These are phyloP conservation scores for Leishmania tarentolae DNA, from an alignment of 208 protist species.

Conservation along the genomic window DNA sequence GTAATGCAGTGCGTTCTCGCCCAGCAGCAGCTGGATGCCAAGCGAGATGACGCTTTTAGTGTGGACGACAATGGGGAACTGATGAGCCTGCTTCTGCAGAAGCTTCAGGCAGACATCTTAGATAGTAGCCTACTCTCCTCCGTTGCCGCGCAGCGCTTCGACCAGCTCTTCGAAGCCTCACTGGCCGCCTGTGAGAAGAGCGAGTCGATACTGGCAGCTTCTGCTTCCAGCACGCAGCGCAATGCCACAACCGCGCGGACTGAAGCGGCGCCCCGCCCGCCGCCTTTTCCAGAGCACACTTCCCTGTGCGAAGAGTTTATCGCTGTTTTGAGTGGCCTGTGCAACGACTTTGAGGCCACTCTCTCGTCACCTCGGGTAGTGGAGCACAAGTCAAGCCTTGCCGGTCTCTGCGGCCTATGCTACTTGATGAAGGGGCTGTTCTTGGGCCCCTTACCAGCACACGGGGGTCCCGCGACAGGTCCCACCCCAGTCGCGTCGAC, in stretches of 20 bases:
- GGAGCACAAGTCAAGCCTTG: slow-evolving; percentile 5
- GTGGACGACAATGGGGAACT: slow-evolving; percentile 19
- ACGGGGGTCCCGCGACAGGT: not conserved
- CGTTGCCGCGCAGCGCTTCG: slow-evolving; percentile 71
- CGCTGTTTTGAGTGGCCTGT: slow-evolving; percentile 17
- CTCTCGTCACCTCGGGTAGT: slow-evolving; percentile 2
- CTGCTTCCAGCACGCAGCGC: not conserved
- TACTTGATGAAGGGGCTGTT: slow-evolving; percentile 15
- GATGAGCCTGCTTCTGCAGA: slow-evolving; percentile 18
- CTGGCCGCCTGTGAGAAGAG: not conserved
- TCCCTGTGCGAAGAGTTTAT: slow-evolving; percentile 19
- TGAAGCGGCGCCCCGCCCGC: not conserved
- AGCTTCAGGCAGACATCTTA: slow-evolving; percentile 18
- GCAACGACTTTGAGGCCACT: slow-evolving; percentile 19
- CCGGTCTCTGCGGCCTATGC: slow-evolving; percentile 14
- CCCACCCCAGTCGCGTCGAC: slow-evolving; percentile 5
- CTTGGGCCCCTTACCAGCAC: not conserved
- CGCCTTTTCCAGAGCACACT: slow-evolving; percentile 17
- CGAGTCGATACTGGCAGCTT: not conserved
- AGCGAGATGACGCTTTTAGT: slow-evolving; percentile 1
- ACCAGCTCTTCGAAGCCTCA: slow-evolving; percentile 14
- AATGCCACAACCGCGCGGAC: not conserved
- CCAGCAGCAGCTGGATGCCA: slow-evolving; percentile 13
- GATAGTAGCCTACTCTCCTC: slow-evolving; percentile 56
- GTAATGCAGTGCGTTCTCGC: slow-evolving; percentile 30